Evolutionary conservation across 176 grass and related monocot species (phyloP).

Genomic region (Triticum dicoccoides): DNA sequence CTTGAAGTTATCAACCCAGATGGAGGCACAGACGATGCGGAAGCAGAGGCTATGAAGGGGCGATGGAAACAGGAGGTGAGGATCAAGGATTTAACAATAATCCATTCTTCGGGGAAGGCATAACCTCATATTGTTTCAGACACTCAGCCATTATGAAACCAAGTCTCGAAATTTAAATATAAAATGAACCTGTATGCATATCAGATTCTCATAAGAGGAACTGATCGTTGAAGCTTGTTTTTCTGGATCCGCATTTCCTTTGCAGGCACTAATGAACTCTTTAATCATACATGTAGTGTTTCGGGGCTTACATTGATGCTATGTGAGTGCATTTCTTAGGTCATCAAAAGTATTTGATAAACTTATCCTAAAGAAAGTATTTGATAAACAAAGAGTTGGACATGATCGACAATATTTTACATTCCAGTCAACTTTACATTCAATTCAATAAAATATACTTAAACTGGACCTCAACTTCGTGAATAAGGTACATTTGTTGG

Average conservation of each 20-base stretch:
- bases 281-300: constrained; percentile 8
- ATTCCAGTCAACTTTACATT: constrained; percentile 3
- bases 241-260: not conserved
- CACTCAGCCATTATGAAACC: not conserved
- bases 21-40: constrained; percentile 83
- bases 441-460: not conserved
- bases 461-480: not conserved
- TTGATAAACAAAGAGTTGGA: not conserved
- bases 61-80: constrained; percentile 95
- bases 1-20: constrained; percentile 97
- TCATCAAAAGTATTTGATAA: not conserved
- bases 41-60: constrained; percentile 79
- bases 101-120: not conserved
- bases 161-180: not conserved
- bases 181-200: not conserved
- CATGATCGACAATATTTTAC: not conserved
- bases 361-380: not conserved
- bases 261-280: not conserved
- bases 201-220: not conserved
- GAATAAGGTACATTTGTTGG: not conserved
- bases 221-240: not conserved
- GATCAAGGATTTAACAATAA: not conserved
- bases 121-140: not conserved
- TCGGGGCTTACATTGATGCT: not conserved
- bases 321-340: constrained; percentile 8